A percentile compares a stretch with the other conserved stretches of the same genome.
Evolutionary conservation across 108 stramenopile genomes (phyloP).

Genomic region (Craspedostauros australis): DNA sequence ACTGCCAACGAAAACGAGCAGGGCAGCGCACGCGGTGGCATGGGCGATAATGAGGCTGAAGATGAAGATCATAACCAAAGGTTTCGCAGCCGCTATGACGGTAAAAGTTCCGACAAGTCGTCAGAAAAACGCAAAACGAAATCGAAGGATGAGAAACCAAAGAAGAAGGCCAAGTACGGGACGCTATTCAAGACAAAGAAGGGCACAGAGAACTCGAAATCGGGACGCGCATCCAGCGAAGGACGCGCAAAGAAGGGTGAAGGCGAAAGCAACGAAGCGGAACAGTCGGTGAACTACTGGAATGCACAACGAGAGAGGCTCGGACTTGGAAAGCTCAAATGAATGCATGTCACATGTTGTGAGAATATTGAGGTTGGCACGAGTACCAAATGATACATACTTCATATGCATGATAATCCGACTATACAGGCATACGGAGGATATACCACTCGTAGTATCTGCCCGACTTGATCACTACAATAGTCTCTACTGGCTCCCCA

Average conservation of each 20-base stretch:
- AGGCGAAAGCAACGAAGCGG: not conserved
- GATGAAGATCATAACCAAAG: not conserved
- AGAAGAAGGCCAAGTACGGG: constrained; percentile 44
- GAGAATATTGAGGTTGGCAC: not conserved
- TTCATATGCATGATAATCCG: not conserved
- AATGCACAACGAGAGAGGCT: constrained; percentile 73
- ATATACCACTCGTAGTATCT: not conserved
- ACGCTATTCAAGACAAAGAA: constrained; percentile 51
- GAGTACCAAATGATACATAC: not conserved
- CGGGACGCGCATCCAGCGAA: not conserved
- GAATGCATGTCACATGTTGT: constrained; percentile 4
- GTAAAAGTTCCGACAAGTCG: too few relatives aligned
- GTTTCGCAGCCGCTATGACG: too few relatives aligned
- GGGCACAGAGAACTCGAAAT: not conserved
- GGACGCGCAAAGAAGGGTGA: not conserved
- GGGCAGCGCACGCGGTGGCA: constrained; percentile 6
- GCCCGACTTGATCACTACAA: not conserved
- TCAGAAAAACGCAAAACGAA: constrained; percentile 2
- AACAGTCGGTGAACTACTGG: constrained; percentile 69
- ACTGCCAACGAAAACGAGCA: constrained; percentile 10
- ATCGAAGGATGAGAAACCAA: constrained; percentile 21
- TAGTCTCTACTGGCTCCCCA: not conserved
- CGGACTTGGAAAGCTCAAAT: constrained; percentile 68
- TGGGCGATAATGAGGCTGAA: constrained; percentile 11
- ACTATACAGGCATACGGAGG: not conserved